Base-by-base conservation (phyloP, 2,329 filamentous ascomycete species). In the Trichophyton schoenleinii region DNA sequence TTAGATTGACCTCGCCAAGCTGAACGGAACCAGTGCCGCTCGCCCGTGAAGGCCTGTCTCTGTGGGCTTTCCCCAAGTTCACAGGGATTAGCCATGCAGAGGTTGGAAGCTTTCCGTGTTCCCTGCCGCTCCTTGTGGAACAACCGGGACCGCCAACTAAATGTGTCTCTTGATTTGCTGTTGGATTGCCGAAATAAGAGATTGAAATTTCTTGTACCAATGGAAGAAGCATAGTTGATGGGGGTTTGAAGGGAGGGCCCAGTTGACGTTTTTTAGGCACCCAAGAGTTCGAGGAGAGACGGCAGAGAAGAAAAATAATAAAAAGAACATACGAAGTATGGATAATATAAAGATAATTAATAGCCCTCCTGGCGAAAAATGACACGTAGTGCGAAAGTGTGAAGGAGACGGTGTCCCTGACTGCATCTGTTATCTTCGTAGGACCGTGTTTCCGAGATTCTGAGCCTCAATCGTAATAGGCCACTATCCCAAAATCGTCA, bases 181-280 rank as follows among this genome's bases (percentile, higher is more conserved):
- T 6, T 55, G 49, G n/a, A 55, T 55, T 55, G 49, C 49, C 49
- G 49, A 55, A 55, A 55, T 55, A 13, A 28, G 25, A 55, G 49
- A 55, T 13, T 28, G 49, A 28, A 34, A 34, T 5, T 55, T 25
- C 34, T 34, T 36, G 49, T n/a, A 55, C 48, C 25, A 52, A 52
- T 52, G 13, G 8, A 13, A 52, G 48, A 18, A 28, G 34, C 34
- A 36, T 36, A 52, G 48, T 13, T 3, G 48, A 52, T 28, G 28
- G 25, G 13, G 22, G 48, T 5, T 31, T 6, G 22, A 31, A 13
- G 22, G 31, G 31, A 36, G n/a, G 49, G 20, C 6, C 46, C 46
- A n/a, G 13, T 25, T 3, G 18, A 25, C 25, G 7, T 3, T 25
- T 49, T 49, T 49, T 22, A 11, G 46, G 46, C 22, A 25, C 9